Base-by-base conservation (phyloP, 768 basidiomycete genomes). In the Sutorius australiensis region DNA sequence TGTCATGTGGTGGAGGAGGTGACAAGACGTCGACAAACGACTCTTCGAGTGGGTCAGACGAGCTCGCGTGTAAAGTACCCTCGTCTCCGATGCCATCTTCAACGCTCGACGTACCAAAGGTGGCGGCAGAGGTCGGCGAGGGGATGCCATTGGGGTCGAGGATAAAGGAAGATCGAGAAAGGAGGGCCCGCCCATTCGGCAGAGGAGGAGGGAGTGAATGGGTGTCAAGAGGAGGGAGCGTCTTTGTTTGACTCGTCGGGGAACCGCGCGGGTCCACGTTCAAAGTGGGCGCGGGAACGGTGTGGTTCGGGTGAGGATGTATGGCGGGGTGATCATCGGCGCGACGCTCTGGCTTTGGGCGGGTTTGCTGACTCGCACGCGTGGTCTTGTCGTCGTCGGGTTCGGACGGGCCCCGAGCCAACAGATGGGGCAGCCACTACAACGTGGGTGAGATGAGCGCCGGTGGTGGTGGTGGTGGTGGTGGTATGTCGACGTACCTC, bases 21-120 rank as follows among this genome's bases (percentile, higher is more conserved):
- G 65, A 67, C 13, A 67, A 16, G 41, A 67, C 8, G 4, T 65
- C 50, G 32, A 50, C 37, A 10, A 62, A 50, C 0, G 65, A 46
- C 28, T 59, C 65, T 3, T 53, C 28, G 16, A 54, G 55, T 6
- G 55, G 17, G 32, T 46, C 43, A n/a, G 61, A 49, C 0, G 38
- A 36, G 0, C 40, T 34, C 3, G 51, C 12, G 10, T 48, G 51
- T 0, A 45, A 46, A 17, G 37, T 36, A 21, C 21, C n/a, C 10
- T 53, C 52, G 5, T 50, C 51, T 2, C 41, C 46, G 17, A 10
- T 1, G 10, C 9, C n/a, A 13, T 47, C 24, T 36, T 34, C 11
- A 2, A 3, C 28, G 1, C 53, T 45, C 13, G 40, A 40, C 3
- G 30, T 37, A 24, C 28, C 40, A 5, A 34, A 5, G 1, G 40